Percentiles rank a stretch among this genome's conserved stretches.
phyloP scores from a whole-genome alignment of 2,329 filamentous ascomycete species.

The Penicillium polonicum region DNA sequence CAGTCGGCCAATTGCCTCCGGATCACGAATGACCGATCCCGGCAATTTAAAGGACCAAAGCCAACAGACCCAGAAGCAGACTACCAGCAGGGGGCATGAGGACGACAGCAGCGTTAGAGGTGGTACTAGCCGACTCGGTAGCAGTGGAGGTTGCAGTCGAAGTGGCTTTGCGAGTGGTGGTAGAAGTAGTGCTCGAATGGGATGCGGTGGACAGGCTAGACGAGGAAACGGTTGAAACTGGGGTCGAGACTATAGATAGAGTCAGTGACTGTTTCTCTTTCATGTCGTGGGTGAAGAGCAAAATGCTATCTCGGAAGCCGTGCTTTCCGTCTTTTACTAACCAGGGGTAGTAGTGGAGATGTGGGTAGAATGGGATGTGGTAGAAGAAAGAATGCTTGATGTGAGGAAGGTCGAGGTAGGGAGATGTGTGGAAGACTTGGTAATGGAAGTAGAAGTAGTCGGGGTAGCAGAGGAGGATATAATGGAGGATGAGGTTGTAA shows the following conservation, averaged over 20 bases:
- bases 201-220: conserved; percentile 17
- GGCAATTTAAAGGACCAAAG: conserved; percentile 24
- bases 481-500: conserved; percentile 18
- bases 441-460: conserved; percentile 7
- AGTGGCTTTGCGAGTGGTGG: conserved; percentile 19
- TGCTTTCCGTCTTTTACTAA: conserved; percentile 27
- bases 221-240: not conserved
- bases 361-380: conserved; percentile 4
- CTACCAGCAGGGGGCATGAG: conserved; percentile 32
- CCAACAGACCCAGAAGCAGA: conserved; percentile 28
- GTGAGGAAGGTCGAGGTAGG: conserved; percentile 4
- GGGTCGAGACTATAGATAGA: conserved; percentile 8
- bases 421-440: conserved; percentile 3
- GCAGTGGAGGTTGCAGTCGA: conserved; percentile 21
- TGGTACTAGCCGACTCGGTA: conserved; percentile 21
- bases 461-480: conserved; percentile 15
- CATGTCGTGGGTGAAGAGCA: not conserved
- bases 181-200: conserved; percentile 17
- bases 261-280: conserved; percentile 6
- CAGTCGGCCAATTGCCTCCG: not conserved
- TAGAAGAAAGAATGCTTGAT: conserved; percentile 8
- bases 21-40: not conserved
- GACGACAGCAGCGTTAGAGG: conserved; percentile 28
- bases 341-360: conserved; percentile 21
- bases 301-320: conserved; percentile 14